These are phyloP conservation scores for Mortierella sp. DNA, from an alignment of 371 early-diverging fungal genomes.

Conservation along the genomic window DNA sequence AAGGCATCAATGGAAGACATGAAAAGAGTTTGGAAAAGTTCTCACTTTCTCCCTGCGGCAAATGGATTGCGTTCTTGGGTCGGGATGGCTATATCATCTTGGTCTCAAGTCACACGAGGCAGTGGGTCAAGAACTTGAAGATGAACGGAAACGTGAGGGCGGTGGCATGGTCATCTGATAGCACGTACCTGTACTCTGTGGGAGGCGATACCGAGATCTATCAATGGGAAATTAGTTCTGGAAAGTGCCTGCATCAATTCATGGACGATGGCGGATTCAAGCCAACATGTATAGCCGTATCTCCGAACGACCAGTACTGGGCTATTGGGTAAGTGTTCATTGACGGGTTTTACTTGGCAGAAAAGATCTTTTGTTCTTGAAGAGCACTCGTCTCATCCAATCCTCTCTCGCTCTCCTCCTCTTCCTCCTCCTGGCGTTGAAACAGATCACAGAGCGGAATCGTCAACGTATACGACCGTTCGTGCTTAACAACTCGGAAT, in stretches of 20 bases:
- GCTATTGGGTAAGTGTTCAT: conserved; percentile 78
- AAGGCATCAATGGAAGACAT: conserved; percentile 78
- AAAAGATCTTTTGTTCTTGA: no score
- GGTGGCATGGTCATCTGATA: conserved; percentile 73
- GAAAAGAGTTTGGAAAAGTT: conserved; percentile 76
- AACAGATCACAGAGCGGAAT: conserved; percentile 81
- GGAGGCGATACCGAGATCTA: conserved; percentile 76
- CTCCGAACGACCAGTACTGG: conserved; percentile 77
- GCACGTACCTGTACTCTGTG: conserved; percentile 70
- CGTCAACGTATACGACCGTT: conserved; percentile 85
- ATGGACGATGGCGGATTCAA: conserved; percentile 85
- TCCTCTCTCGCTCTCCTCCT: background rate
- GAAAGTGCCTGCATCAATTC: conserved; percentile 79
- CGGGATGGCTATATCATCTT: conserved; percentile 83
- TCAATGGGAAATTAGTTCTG: conserved; percentile 75
- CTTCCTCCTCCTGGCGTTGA: background rate
- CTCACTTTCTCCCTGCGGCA: conserved; percentile 68
- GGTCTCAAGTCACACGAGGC: conserved; percentile 80
- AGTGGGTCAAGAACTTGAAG: conserved; percentile 85
- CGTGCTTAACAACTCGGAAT: conserved; percentile 54
- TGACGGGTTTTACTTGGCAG: no score
- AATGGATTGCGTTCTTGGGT: conserved; percentile 79
- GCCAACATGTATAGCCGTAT: conserved; percentile 75
- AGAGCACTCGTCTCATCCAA: no score
- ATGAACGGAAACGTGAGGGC: conserved; percentile 84